Evolutionary conservation across 108 stramenopile genomes (phyloP).

Genomic region (Nitzschia inconspicua): DNA sequence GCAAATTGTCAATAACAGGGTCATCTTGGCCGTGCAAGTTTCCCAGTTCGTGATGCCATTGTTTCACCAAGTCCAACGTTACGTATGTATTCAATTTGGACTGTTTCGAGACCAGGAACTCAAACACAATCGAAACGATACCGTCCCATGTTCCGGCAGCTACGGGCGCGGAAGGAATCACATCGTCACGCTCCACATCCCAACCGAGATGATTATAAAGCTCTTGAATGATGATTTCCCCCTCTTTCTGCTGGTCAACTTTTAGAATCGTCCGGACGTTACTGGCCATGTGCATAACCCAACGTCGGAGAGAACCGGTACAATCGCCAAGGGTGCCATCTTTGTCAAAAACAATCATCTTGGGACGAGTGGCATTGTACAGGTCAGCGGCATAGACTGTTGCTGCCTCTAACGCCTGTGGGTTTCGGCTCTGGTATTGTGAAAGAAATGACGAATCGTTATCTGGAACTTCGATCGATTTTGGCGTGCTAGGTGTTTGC

Average conservation of each 20-base stretch:
- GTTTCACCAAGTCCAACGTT: constrained; percentile 13
- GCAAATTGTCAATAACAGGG: constrained; percentile 39
- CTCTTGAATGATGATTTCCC: constrained; percentile 3
- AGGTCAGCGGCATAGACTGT: too few species aligned
- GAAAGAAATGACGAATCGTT: too few species aligned
- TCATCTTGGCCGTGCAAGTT: constrained; percentile 43
- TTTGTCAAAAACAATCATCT: constrained; percentile 58
- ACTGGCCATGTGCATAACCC: constrained; percentile 37
- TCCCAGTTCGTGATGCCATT: constrained; percentile 52
- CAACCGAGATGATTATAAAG: constrained; percentile 47
- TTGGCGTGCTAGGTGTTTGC: too few species aligned
- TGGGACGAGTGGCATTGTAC: too few species aligned
- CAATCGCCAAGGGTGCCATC: constrained; percentile 55
- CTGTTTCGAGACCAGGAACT: too few species aligned
- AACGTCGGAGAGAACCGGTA: constrained; percentile 27
- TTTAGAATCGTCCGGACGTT: constrained; percentile 13
- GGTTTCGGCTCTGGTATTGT: too few species aligned
- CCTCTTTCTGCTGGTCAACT: too few species aligned
- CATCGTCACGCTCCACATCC: constrained; percentile 23
- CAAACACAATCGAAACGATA: constrained; percentile 19
- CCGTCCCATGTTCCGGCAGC: constrained; percentile 47
- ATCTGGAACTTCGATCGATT: too few species aligned
- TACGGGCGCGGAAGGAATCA: constrained; percentile 39
- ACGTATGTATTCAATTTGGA: too few species aligned
- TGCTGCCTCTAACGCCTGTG: too few species aligned